phyloP scores from a whole-genome alignment of 1,139 yeast genomes.

The Yamadazyma dendronema region DNA sequence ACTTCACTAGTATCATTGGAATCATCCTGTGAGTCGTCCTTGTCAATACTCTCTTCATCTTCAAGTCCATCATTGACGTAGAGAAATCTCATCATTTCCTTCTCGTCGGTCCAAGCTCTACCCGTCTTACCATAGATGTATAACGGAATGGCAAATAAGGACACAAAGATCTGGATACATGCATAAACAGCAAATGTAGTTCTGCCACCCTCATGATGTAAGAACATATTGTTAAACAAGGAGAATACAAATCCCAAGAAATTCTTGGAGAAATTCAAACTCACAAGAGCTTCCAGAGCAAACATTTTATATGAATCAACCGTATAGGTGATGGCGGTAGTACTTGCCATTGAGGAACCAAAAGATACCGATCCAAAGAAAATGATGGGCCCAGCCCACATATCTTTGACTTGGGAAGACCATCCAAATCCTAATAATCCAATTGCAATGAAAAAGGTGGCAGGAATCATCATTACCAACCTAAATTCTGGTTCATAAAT shows the following conservation, averaged over 20 bases:
- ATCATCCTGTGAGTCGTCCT: background rate
- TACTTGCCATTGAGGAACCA: conserved; percentile 60
- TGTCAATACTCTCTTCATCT: background rate
- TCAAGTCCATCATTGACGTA: conserved; percentile 15
- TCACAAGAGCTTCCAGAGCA: conserved; percentile 60
- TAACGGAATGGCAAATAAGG: conserved; percentile 51
- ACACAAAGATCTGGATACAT: conserved; percentile 46
- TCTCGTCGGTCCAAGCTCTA: conserved; percentile 52
- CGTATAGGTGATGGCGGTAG: conserved; percentile 59
- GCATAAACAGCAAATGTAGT: conserved; percentile 55
- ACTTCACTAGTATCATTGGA: background rate
- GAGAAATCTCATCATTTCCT: conserved; percentile 32
- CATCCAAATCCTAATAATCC: conserved; percentile 68
- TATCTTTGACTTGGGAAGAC: conserved; percentile 46
- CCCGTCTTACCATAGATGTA: conserved; percentile 55
- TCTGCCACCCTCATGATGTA: conserved; percentile 41
- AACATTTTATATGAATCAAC: conserved; percentile 59
- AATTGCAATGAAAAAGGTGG: conserved; percentile 42
- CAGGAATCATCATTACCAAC: conserved; percentile 51
- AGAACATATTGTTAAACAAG: conserved; percentile 51
- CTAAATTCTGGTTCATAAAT: conserved; percentile 65
- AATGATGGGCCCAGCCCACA: conserved; percentile 60
- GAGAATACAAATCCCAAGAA: conserved; percentile 57
- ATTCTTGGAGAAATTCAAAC: conserved; percentile 55
- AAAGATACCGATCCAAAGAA: conserved; percentile 57